A percentile compares a stretch with the other conserved stretches of the same genome.
Evolutionary conservation across 2,329 filamentous ascomycete species (phyloP).

Genomic region (Colletotrichum sp.): DNA sequence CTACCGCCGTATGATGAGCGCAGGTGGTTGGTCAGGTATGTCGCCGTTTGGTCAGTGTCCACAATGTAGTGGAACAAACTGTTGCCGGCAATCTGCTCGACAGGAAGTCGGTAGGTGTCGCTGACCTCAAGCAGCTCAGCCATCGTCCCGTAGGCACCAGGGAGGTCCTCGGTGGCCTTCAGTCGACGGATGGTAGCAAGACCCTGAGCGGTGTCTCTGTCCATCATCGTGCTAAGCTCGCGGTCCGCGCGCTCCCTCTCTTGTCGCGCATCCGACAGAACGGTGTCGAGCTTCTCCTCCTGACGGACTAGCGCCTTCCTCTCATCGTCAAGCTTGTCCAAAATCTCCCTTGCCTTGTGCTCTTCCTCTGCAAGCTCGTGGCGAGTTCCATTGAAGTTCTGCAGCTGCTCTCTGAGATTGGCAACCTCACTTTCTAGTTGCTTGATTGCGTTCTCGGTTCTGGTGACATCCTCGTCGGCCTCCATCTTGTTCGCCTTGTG

Average conservation of each 20-base stretch:
- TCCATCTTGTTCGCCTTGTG: conserved; percentile 87
- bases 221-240: conserved; percentile 83
- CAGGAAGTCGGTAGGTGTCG: conserved; percentile 84
- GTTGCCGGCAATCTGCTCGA: conserved; percentile 90
- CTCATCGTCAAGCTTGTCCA: conserved; percentile 83
- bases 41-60: conserved; percentile 87
- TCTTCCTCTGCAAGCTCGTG: conserved; percentile 76
- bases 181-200: conserved; percentile 86
- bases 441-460: conserved; percentile 73
- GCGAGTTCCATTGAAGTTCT: conserved; percentile 79
- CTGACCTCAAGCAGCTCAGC: conserved; percentile 90
- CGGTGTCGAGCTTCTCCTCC: conserved; percentile 82
- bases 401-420: conserved; percentile 72
- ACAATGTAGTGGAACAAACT: conserved; percentile 97
- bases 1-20: conserved; percentile 82
- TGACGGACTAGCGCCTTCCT: conserved; percentile 87
- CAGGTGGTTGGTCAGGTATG: conserved; percentile 78
- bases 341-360: conserved; percentile 76
- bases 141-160: conserved; percentile 89
- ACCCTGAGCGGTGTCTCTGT: conserved; percentile 84
- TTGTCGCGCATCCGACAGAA: conserved; percentile 75
- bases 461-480: conserved; percentile 79
- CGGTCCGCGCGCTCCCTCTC: conserved; percentile 81
- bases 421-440: conserved; percentile 76
- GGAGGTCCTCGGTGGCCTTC: conserved; percentile 78